Conservation (phyloP, 371 early-diverging fungal genomes). For the Amoeboaphelidium protococcarum region DNA sequence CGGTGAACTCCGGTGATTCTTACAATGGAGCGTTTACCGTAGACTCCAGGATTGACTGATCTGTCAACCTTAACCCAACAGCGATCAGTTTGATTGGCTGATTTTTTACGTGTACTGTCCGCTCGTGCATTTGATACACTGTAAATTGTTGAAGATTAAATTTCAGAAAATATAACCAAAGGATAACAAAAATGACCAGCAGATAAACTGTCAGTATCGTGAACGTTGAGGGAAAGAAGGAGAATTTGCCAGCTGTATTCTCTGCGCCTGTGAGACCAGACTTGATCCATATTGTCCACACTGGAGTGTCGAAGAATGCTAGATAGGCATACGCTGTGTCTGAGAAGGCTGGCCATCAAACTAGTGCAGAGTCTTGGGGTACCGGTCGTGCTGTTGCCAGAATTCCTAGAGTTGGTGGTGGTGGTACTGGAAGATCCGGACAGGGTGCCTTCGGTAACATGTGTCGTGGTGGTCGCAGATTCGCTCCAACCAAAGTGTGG, state of each 20-base stretch:
- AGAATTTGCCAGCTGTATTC: conserved; percentile 91
- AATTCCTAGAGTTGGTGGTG: conserved; percentile 97
- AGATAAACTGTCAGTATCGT: too few relatives aligned
- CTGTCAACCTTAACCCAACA: too few relatives aligned
- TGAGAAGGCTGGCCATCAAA: conserved; percentile 97
- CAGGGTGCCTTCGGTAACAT: conserved; percentile 99
- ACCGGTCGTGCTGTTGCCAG: conserved; percentile 97
- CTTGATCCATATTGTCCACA: conserved; percentile 88
- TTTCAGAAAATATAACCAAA: too few relatives aligned
- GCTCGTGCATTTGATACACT: too few relatives aligned
- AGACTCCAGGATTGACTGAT: too few relatives aligned
- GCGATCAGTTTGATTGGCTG: too few relatives aligned
- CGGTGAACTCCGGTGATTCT: too few relatives aligned
- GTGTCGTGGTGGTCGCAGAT: conserved; percentile 99
- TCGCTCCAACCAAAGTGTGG: conserved; percentile 98
- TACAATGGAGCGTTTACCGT: too few relatives aligned
- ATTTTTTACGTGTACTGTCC: too few relatives aligned
- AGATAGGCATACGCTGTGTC: conserved; percentile 97
- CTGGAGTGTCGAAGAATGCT: conserved; percentile 94
- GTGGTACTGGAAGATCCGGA: conserved; percentile 98
- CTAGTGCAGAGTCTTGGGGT: conserved; percentile 99
- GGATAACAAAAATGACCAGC: too few relatives aligned
- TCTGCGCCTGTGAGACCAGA: conserved; percentile 93
- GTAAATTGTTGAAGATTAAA: too few relatives aligned
- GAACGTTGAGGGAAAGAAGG: too few relatives aligned